phyloP scores from a whole-genome alignment of 192 early-diverging fungal genomes.

The Coemansia sp. region DNA sequence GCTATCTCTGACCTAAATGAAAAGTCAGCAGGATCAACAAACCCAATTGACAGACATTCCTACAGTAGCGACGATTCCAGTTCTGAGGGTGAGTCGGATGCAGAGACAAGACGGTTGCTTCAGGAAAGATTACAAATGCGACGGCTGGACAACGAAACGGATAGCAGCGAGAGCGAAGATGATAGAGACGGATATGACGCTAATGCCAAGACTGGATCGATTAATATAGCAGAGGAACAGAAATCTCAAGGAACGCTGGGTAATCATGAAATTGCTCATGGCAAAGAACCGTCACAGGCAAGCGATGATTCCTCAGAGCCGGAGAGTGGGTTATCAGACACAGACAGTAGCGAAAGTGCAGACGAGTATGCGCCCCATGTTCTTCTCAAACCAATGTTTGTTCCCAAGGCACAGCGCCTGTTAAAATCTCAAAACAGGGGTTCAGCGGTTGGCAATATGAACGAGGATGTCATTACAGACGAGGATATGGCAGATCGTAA shows the following conservation, averaged over 20 bases:
- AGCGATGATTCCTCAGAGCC: background rate
- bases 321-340: conserved; percentile 2
- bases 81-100: conserved; percentile 17
- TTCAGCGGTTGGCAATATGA: background rate
- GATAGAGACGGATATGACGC: background rate
- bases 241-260: background rate
- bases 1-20: conserved; percentile 1
- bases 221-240: background rate
- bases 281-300: background rate
- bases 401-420: conserved; percentile 71
- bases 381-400: conserved; percentile 89
- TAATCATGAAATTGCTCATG: background rate
- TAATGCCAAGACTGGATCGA: background rate
- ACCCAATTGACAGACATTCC: background rate
- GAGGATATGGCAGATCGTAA: conserved; percentile 56
- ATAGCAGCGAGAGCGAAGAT: conserved; percentile 6
- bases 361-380: conserved; percentile 61
- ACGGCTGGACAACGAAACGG: conserved; percentile 11
- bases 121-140: conserved; percentile 27
- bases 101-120: conserved; percentile 22
- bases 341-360: conserved; percentile 50
- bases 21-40: background rate
- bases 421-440: background rate
- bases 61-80: background rate
- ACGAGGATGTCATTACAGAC: conserved; percentile 58